Evolutionary conservation across 495 filamentous ascomycete species (phyloP).

Genomic region (Penicillium riverlandense): DNA sequence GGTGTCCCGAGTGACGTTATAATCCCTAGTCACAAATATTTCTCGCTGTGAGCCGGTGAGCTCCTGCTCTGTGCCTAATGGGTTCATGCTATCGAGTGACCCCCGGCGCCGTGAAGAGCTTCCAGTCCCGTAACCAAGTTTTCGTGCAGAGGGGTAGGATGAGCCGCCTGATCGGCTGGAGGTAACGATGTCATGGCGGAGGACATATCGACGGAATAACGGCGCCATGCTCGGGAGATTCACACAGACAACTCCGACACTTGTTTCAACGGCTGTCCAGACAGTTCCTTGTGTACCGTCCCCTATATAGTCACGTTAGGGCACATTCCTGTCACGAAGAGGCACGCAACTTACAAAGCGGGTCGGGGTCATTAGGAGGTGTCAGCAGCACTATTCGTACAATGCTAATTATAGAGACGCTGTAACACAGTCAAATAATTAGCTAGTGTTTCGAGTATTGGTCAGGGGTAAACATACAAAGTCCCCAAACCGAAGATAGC

Average conservation of each 20-base stretch:
- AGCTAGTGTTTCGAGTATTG: background rate
- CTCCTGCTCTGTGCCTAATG: no score
- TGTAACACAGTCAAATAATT: background rate
- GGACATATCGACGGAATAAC: background rate
- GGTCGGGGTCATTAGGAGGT: background rate
- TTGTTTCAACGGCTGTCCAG: slow-evolving; percentile 1
- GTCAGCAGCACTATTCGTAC: background rate
- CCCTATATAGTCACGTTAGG: background rate
- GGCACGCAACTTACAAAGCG: background rate
- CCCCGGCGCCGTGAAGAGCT: no score
- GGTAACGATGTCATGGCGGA: background rate
- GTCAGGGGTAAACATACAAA: background rate
- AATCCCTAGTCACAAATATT: no score
- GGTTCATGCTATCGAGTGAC: no score
- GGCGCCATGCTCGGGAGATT: background rate
- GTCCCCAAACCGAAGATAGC: slow-evolving; percentile 12
- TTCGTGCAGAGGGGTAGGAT: no score
- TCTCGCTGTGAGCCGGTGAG: no score
- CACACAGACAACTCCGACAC: background rate
- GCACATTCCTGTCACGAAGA: no score
- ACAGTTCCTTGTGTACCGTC: background rate
- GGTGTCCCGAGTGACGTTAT: no score
- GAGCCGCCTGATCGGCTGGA: no score
- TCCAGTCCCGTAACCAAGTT: no score
- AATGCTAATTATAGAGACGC: background rate